These are phyloP conservation scores for Suillus tomentosus DNA, from an alignment of 768 basidiomycete species.

Conservation along the genomic window DNA sequence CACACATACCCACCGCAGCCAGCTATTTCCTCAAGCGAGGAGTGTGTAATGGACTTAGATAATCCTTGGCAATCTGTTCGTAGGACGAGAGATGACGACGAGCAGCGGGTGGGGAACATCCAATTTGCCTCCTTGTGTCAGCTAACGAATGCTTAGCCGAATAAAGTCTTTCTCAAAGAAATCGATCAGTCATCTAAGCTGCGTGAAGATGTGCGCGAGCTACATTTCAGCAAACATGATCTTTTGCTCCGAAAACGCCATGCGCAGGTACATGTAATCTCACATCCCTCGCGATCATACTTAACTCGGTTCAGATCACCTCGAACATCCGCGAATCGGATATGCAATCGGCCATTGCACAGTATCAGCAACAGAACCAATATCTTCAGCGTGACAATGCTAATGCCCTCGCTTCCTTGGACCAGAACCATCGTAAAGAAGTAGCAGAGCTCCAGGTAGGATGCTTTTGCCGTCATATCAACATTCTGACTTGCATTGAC, in stretches of 20 bases:
- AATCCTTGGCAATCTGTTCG: background rate
- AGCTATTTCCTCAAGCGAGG: background rate
- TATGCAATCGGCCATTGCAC: background rate
- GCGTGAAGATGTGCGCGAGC: background rate
- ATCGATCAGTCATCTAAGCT: background rate
- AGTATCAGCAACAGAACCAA: background rate
- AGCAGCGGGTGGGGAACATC: background rate
- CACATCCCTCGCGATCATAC: background rate
- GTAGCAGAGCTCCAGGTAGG: background rate
- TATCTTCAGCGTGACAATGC: background rate
- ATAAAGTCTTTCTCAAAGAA: background rate
- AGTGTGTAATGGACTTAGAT: background rate
- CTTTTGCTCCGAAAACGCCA: background rate
- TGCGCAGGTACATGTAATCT: background rate
- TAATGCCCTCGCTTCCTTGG: background rate
- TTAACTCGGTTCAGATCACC: background rate
- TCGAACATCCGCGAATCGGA: background rate
- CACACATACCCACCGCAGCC: background rate
- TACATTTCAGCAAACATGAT: background rate
- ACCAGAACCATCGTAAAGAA: background rate
- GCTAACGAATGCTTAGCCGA: background rate
- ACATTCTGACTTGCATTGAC: background rate
- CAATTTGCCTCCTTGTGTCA: background rate
- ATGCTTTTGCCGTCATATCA: background rate
- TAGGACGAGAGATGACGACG: background rate